phyloP scores from a whole-genome alignment of 2,329 filamentous ascomycete species.

The Trichophyton verrucosum region DNA sequence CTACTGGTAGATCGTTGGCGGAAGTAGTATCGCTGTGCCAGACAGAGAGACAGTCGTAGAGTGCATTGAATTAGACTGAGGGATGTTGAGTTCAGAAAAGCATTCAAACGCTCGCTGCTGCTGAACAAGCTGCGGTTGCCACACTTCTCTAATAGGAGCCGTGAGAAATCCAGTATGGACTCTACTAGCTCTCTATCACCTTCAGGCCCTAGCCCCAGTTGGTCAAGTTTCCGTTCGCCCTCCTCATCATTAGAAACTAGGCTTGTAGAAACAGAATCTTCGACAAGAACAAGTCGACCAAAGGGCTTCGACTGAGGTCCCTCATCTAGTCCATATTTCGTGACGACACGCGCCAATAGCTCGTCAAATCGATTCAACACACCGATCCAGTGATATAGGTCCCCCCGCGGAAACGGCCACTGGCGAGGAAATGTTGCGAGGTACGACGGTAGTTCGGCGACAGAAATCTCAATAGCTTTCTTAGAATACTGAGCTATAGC shows the following conservation, averaged over 20 bases:
- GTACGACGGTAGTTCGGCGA: constrained; percentile 64
- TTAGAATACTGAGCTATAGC: constrained; percentile 74
- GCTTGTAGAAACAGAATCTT: constrained; percentile 47
- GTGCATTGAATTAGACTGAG: constrained; percentile 64
- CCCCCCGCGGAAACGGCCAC: constrained; percentile 93
- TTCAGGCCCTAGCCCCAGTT: constrained; percentile 55
- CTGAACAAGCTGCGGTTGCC: constrained; percentile 93
- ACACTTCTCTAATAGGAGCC: constrained; percentile 81
- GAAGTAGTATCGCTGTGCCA: constrained; percentile 86
- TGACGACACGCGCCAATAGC: constrained; percentile 69
- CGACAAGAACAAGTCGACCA: constrained; percentile 28
- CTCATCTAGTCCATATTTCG: constrained; percentile 64
- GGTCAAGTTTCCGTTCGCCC: constrained; percentile 41
- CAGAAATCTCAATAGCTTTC: constrained; percentile 52
- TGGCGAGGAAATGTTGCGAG: constrained; percentile 69
- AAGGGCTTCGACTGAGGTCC: constrained; percentile 75
- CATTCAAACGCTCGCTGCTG: constrained; percentile 80
- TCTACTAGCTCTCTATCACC: constrained; percentile 73
- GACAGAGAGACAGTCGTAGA: constrained; percentile 66
- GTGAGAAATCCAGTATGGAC: constrained; percentile 70
- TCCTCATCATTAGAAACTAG: constrained; percentile 43
- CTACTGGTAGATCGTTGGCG: constrained; percentile 59
- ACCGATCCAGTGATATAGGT: constrained; percentile 96
- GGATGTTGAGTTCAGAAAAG: constrained; percentile 77
- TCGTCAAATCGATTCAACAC: constrained; percentile 86